Base-by-base conservation (phyloP, 2,329 filamentous ascomycete genomes). In the Phyllosticta capitalensis region DNA sequence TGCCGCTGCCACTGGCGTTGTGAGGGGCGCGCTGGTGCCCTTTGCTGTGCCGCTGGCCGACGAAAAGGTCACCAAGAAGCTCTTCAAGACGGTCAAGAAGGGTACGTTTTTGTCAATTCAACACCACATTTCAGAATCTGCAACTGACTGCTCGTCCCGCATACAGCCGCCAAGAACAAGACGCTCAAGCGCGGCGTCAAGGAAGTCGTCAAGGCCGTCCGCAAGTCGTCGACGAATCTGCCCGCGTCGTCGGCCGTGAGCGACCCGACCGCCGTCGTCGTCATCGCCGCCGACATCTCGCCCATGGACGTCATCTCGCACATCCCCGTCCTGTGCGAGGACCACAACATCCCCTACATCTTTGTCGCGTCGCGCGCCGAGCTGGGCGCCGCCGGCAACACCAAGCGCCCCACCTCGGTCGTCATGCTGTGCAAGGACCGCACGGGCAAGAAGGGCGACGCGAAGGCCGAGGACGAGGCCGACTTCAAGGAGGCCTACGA, bases 241-340 rank as follows among this genome's bases (percentile, higher is more conserved):
- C 81, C 83, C 65, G 79, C 83, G 70, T 79, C 82, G 56, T 74
- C 82, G 54, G 65, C 68, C 58, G 64, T 69, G 58, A 80, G 85
- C 69, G 62, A 71, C 61, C 86, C 89, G 52, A 82, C 85, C 65
- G 82, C 79, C 63, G 82, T 99, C 66, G 90, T 96, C 68, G 81
- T 99, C 73, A 90, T 99, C 67, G 94, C 94, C 38, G 94, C 90
- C 68, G 94, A 99, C 76, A 97, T 99, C 79, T 96, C 90, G 57
- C 94, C 94, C 65, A 92, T 94, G 86, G 94, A 99, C 76, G 94
- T 99, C 74, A 96, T 99, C 78, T 94, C 90, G 62, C 94, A 99
- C 78, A 89, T 99, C 65, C 94, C 94, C 68, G 89, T 99, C 61
- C 87, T 97, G 61, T 97, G 94, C 82, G 94, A 99, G 79, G 92